Conservation (phyloP, 192 early-diverging fungal species). For the Backusella tarrabulga region DNA sequence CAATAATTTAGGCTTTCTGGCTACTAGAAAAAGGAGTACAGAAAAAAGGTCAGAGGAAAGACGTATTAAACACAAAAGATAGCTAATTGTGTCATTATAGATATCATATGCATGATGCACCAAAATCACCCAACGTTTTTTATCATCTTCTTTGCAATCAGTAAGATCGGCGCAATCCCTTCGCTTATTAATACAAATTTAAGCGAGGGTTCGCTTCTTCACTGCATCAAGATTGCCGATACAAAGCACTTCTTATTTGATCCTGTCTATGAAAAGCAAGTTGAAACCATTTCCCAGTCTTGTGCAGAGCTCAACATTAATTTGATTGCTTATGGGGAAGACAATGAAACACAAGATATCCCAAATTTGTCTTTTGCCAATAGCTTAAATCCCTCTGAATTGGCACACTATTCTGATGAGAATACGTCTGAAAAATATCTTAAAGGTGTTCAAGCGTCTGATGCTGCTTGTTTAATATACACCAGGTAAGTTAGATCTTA, state of each 20-base stretch:
- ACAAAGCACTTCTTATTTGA: constrained; percentile 49
- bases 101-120: constrained; percentile 53
- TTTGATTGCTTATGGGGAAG: constrained; percentile 31
- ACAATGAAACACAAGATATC: constrained; percentile 27
- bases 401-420: constrained; percentile 30
- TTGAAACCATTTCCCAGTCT: constrained; percentile 24
- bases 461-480: constrained; percentile 42
- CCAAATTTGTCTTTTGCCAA: constrained; percentile 10
- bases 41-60: constrained; percentile 11
- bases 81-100: constrained; percentile 1
- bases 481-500: constrained; percentile 14
- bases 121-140: constrained; percentile 60
- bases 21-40: constrained; percentile 24
- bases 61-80: neutral
- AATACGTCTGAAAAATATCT: constrained; percentile 19
- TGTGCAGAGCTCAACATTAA: constrained; percentile 1
- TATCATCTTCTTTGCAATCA: constrained; percentile 48
- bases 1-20: constrained; percentile 26
- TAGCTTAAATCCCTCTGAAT: constrained; percentile 23
- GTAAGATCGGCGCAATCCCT: constrained; percentile 54
- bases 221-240: constrained; percentile 41
- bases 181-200: constrained; percentile 66
- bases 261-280: constrained; percentile 24
- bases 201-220: constrained; percentile 34
- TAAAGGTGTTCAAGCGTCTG: constrained; percentile 16